Evolutionary conservation across 208 protist species (phyloP).

Genomic region (Leptomonas pyrrhocoris): DNA sequence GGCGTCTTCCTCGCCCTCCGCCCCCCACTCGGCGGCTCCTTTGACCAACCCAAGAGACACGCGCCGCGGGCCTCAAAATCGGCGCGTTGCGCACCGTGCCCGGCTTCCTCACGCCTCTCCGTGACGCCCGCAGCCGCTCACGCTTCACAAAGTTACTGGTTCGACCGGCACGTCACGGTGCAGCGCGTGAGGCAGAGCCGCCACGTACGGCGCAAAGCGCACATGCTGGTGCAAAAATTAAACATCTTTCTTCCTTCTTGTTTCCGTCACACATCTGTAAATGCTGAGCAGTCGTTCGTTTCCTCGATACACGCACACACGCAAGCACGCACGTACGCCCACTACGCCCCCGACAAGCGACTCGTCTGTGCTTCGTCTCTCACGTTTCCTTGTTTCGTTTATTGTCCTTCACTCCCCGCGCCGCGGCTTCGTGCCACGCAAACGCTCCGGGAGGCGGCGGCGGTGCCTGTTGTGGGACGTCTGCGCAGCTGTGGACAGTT

Average conservation of each 20-base stretch:
- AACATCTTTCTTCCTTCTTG: too few relatives aligned
- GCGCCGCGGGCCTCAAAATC: neutral
- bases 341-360: neutral
- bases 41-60: too few relatives aligned
- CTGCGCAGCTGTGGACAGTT: neutral
- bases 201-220: constrained; percentile 1
- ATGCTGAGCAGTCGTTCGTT: neutral
- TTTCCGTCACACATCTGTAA: neutral
- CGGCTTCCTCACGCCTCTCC: neutral
- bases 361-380: neutral
- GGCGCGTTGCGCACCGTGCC: neutral
- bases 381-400: too few relatives aligned
- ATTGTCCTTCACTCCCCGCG: too few relatives aligned
- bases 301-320: neutral
- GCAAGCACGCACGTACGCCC: neutral
- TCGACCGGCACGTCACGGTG: neutral
- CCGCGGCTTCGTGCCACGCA: neutral
- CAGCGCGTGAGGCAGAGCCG: neutral
- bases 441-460: neutral
- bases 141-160: neutral
- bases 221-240: too few relatives aligned
- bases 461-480: neutral
- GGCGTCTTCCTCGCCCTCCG: too few relatives aligned
- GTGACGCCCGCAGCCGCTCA: neutral
- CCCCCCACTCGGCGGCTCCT: too few relatives aligned